A percentile compares a stretch with the other conserved stretches of the same genome.
phyloP scores from a whole-genome alignment of 495 filamentous ascomycete species.

The Tuber aestivum region DNA sequence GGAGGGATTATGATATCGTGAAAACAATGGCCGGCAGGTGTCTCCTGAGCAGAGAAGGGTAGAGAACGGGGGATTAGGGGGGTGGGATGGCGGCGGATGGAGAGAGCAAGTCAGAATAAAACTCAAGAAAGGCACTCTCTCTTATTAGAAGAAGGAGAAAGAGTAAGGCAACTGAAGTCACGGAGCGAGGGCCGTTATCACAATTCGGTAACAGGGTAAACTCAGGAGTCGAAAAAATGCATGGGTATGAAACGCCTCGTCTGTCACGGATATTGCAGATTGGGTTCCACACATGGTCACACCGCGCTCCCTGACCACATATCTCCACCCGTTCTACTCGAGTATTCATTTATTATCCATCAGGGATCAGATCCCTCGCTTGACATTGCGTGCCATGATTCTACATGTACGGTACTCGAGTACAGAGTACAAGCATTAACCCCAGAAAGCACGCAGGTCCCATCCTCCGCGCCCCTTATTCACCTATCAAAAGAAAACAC shows the following conservation, averaged over 20 bases:
- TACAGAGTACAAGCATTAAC: no score
- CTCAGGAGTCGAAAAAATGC: not conserved
- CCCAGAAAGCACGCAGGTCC: no score
- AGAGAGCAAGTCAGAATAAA: not conserved
- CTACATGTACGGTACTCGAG: no score
- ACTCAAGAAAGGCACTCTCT: not conserved
- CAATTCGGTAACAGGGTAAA: not conserved
- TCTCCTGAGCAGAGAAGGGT: not conserved
- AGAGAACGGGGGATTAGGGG: not conserved
- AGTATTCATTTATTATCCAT: not conserved
- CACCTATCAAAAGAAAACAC: no score
- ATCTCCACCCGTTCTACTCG: not conserved
- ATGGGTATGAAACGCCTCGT: constrained; percentile 2
- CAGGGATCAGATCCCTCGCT: not conserved
- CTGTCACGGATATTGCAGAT: not conserved
- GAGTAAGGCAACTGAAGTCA: not conserved
- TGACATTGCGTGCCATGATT: not conserved
- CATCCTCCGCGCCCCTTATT: no score
- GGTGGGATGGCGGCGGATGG: not conserved
- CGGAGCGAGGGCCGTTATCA: not conserved
- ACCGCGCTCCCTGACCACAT: not conserved
- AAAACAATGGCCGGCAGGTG: not conserved
- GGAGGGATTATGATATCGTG: not conserved
- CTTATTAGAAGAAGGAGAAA: not conserved
- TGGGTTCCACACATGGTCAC: not conserved